A percentile compares a stretch with the other conserved stretches of the same genome.
These are phyloP conservation scores for Candida montana DNA, from an alignment of 805 yeast species.

Conservation along the genomic window DNA sequence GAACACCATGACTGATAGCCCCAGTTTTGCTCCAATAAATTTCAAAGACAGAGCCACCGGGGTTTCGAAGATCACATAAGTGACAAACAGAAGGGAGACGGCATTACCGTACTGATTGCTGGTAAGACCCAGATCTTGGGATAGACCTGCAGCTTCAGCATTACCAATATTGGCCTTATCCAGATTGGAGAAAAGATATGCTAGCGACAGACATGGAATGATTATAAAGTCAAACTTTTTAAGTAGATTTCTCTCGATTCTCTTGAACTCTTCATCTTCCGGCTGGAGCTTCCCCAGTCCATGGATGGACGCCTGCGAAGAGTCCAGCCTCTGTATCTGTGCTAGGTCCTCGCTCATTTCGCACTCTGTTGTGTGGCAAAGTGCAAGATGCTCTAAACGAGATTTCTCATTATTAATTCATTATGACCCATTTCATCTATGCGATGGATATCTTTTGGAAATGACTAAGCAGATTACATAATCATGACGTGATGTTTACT, in stretches of 20 bases:
- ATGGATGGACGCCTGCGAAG: not conserved
- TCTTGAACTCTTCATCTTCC: slow-evolving; percentile 11
- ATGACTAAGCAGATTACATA: too few species aligned
- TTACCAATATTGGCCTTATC: slow-evolving; percentile 58
- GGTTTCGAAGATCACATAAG: slow-evolving; percentile 36
- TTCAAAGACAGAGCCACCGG: slow-evolving; percentile 34
- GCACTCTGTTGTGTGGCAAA: too few species aligned
- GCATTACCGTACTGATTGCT: slow-evolving; percentile 38
- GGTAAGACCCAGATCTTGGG: slow-evolving; percentile 33
- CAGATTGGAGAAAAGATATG: slow-evolving; percentile 42
- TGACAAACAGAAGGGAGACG: slow-evolving; percentile 41
- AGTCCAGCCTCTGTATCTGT: not conserved
- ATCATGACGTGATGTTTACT: too few species aligned
- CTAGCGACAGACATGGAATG: slow-evolving; percentile 37
- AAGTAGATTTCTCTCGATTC: slow-evolving; percentile 30
- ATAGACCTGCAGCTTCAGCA: slow-evolving; percentile 50
- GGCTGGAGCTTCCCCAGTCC: not conserved
- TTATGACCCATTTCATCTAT: too few species aligned
- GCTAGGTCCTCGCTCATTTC: too few species aligned
- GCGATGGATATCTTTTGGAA: too few species aligned
- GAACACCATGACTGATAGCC: slow-evolving; percentile 28
- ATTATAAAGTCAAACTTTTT: slow-evolving; percentile 38
- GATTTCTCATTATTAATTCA: too few species aligned
- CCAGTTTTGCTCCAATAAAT: slow-evolving; percentile 33
- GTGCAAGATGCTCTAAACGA: too few species aligned